Percentiles rank a stretch among this genome's conserved stretches.
Evolutionary conservation across 1,139 yeast genomes (phyloP).

Genomic region (Suhomyces maxii): DNA sequence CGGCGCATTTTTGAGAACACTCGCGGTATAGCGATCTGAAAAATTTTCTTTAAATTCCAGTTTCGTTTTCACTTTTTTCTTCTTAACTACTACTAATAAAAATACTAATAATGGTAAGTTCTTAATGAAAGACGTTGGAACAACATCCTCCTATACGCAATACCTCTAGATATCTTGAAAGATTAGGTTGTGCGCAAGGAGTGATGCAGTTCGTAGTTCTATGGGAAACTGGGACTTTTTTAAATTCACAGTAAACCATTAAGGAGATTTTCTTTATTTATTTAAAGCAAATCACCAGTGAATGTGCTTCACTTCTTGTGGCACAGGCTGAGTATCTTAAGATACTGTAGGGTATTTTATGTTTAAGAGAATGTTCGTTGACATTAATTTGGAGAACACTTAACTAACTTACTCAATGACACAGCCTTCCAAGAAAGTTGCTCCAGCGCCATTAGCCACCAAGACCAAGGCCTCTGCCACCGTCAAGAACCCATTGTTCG

Average conservation of each 20-base stretch:
- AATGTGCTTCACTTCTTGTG: slow-evolving; percentile 41
- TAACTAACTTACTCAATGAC: slow-evolving; percentile 65
- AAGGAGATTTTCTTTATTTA: neutral
- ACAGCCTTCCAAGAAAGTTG: slow-evolving; percentile 57
- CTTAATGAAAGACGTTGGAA: slow-evolving; percentile 24
- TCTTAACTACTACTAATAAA: neutral
- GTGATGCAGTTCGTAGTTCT: slow-evolving; percentile 27
- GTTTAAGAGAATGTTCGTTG: slow-evolving; percentile 31
- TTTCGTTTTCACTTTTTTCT: slow-evolving; percentile 1
- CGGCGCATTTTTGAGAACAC: neutral
- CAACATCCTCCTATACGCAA: slow-evolving; percentile 29
- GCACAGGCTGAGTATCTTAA: slow-evolving; percentile 49
- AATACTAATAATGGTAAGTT: slow-evolving; percentile 30
- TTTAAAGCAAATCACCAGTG: slow-evolving; percentile 8
- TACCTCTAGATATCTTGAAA: slow-evolving; percentile 16
- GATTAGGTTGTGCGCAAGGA: slow-evolving; percentile 36
- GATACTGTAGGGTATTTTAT: slow-evolving; percentile 44
- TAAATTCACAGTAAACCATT: neutral
- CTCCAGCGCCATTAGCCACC: slow-evolving; percentile 52
- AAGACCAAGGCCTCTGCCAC: slow-evolving; percentile 27
- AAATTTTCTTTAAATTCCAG: slow-evolving; percentile 1
- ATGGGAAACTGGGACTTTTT: neutral
- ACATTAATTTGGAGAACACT: slow-evolving; percentile 30
- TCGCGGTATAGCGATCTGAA: neutral
- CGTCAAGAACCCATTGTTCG: slow-evolving; percentile 63